Base-by-base conservation (phyloP, 768 basidiomycete species). In the Fistulinella prunicolor region DNA sequence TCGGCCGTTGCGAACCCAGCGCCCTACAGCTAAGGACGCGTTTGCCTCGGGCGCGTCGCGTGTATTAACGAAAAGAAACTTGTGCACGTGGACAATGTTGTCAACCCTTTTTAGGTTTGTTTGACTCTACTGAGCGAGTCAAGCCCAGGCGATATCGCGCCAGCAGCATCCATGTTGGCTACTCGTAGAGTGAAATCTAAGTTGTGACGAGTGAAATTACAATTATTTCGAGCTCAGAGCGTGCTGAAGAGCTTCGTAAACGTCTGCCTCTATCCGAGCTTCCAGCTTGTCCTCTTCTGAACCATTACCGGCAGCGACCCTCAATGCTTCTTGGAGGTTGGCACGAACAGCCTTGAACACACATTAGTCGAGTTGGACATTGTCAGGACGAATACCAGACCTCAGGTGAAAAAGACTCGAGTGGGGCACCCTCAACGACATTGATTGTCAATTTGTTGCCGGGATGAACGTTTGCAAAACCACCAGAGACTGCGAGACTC, bases 371-470 rank as follows among this genome's bases (percentile, higher is more conserved):
- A 19, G 16, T 19, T 16, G 23, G 21, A 29, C 37, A 24, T 19
- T 44, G 51, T 16, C n/a, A 47, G 22, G 38, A 29, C 19, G 17
- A 30, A 44, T 21, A 32, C 64, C 78, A 47, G 55, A 95, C 95
- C 79, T 97, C 96, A 19, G 78, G 59, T 1, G 94, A 95, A 74
- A 97, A 95, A 34, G 83, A 76, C 47, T 94, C 93, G 32, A 98
- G 74, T 19, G 92, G 85, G 48, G 94, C 94, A 51, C 89, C 96
- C 76, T 99, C 96, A 38, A 99, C 85, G 49, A 87, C 93, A 73
- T 98, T 99, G 67, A 99, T 88, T 34, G 96, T 98, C 51, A 98
- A 75, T 57, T 81, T 85, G 80, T 97, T 99, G 73, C 94, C 93
- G 29, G 93, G 92, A 71, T 99, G 96, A 34, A 99, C 90, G 50